These are phyloP conservation scores for Rhododendron vialii DNA, from an alignment of 148 eudicot species.

Conservation along the genomic window DNA sequence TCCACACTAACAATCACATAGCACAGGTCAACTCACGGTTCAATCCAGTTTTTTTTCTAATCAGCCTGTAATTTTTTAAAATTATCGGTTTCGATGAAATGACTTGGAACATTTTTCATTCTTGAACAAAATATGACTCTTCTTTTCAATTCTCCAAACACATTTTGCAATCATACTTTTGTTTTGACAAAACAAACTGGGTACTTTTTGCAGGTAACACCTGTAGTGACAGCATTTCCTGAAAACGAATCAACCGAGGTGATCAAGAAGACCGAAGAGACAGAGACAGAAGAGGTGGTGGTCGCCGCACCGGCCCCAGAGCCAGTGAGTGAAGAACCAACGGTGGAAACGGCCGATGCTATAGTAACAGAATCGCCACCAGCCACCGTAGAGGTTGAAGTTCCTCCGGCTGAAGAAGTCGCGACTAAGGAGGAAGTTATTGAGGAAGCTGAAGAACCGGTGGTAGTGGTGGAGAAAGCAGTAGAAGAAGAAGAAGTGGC, in stretches of 20 bases:
- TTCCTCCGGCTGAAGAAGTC: constrained; percentile 13
- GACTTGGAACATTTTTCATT: neutral
- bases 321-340: constrained; percentile 12
- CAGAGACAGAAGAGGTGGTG: constrained; percentile 9
- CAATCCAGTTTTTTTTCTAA: neutral
- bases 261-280: constrained; percentile 17
- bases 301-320: constrained; percentile 8
- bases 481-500: constrained; percentile 1
- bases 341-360: neutral
- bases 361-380: constrained; percentile 15
- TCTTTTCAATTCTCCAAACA: neutral
- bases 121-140: neutral
- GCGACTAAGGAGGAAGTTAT: constrained; percentile 14
- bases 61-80: neutral
- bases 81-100: neutral
- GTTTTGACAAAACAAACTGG: neutral
- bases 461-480: constrained; percentile 14
- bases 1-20: neutral
- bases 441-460: constrained; percentile 24
- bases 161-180: neutral
- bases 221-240: constrained; percentile 14
- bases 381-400: constrained; percentile 11
- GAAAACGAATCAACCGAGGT: constrained; percentile 25
- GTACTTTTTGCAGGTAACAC: constrained; percentile 27
- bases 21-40: neutral